A percentile compares a stretch with the other conserved stretches of the same genome.
Conservation (phyloP, 371 early-diverging fungal species). For the Mucor irregularis region DNA sequence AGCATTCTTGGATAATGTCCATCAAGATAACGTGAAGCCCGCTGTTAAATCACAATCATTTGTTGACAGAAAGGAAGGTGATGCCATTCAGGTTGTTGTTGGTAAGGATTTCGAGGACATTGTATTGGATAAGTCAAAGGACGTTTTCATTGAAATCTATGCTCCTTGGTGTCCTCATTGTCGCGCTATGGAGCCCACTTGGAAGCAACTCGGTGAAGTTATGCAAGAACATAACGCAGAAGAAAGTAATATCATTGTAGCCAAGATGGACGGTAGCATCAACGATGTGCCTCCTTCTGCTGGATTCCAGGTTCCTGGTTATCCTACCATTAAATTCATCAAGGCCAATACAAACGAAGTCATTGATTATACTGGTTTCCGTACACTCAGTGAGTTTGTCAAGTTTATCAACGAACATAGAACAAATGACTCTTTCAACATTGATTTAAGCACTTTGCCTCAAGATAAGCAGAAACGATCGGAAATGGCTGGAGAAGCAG, state of each 20-base stretch:
- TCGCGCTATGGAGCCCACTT: constrained; percentile 73
- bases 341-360: constrained; percentile 74
- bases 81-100: constrained; percentile 80
- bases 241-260: constrained; percentile 65
- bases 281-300: constrained; percentile 81
- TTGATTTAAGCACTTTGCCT: background rate
- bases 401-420: constrained; percentile 60
- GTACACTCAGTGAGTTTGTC: constrained; percentile 68
- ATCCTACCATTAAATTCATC: constrained; percentile 89
- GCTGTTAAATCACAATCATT: constrained; percentile 74
- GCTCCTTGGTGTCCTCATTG: constrained; percentile 91
- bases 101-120: constrained; percentile 68
- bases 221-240: constrained; percentile 37
- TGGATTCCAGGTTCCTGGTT: constrained; percentile 72
- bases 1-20: constrained; percentile 57
- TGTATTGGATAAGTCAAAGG: constrained; percentile 78
- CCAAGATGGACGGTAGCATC: constrained; percentile 90
- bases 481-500: background rate
- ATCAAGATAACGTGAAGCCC: constrained; percentile 64
- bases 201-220: constrained; percentile 61
- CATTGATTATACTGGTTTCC: constrained; percentile 77
- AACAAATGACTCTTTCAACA: constrained; percentile 4
- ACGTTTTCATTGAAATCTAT: constrained; percentile 68
- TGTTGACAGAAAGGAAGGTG: constrained; percentile 61
- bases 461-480: background rate